Conservation (phyloP, 257 asterid genomes). For the Scutellaria minor region DNA sequence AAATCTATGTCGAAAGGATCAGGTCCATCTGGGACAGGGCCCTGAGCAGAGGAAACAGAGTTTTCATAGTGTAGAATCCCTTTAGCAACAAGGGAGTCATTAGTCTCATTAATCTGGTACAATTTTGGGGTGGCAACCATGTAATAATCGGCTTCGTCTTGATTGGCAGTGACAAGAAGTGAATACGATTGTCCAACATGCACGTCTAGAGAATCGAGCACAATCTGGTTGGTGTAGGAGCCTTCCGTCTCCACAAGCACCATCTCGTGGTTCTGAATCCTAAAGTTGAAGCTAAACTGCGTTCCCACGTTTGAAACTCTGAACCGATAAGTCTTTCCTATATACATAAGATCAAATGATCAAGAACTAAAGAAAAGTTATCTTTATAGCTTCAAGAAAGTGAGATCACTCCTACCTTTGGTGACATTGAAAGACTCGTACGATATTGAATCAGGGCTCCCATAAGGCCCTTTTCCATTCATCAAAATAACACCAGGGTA, state of each 20-base stretch:
- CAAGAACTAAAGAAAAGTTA: conserved; percentile 7
- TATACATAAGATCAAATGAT: background rate
- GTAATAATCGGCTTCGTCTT: conserved; percentile 55
- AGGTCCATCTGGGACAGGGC: conserved; percentile 49
- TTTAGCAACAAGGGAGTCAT: conserved; percentile 39
- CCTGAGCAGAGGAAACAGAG: conserved; percentile 40
- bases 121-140: conserved; percentile 51
- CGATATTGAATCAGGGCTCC: conserved; percentile 18
- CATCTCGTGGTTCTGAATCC: conserved; percentile 55
- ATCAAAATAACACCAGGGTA: conserved; percentile 41
- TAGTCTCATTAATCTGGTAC: background rate
- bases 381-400: background rate
- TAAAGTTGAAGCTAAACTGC: conserved; percentile 50
- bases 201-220: conserved; percentile 53
- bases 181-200: conserved; percentile 63
- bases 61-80: conserved; percentile 53
- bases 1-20: conserved; percentile 51
- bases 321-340: conserved; percentile 56
- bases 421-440: conserved; percentile 42
- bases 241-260: conserved; percentile 64
- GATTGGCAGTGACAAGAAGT: conserved; percentile 57
- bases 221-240: conserved; percentile 57
- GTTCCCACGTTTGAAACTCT: conserved; percentile 58
- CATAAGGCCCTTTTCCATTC: conserved; percentile 49
- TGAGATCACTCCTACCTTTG: conserved; percentile 31